Evolutionary conservation across 2,329 filamentous ascomycete genomes (phyloP).

Genomic region (Phyllosticta citrichinensis): DNA sequence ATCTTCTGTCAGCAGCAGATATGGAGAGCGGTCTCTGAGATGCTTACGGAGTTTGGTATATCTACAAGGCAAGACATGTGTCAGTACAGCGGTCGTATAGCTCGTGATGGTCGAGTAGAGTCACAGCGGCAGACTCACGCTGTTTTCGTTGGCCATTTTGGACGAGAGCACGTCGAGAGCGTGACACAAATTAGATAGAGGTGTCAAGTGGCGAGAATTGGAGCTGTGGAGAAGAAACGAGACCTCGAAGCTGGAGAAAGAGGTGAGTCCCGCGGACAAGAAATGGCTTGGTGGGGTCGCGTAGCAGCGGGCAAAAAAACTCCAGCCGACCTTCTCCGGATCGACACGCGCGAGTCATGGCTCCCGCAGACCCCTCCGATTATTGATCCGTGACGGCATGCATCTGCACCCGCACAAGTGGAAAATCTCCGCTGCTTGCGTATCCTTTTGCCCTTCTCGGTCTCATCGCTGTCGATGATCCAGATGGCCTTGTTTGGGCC

Average conservation of each 20-base stretch:
- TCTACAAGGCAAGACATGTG: not conserved
- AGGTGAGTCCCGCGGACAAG: not conserved
- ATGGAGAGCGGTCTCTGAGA: not conserved
- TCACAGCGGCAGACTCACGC: constrained; percentile 3
- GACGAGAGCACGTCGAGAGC: not conserved
- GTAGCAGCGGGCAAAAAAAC: not conserved
- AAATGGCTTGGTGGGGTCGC: constrained; percentile 10
- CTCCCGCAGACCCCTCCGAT: not conserved
- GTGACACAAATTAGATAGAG: not conserved
- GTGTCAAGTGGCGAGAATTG: not conserved
- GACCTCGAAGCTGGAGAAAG: not conserved
- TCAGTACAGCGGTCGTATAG: not conserved
- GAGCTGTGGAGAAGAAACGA: not conserved
- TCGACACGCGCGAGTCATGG: constrained; percentile 9
- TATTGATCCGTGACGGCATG: not conserved
- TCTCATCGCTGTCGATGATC: not conserved
- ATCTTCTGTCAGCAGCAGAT: not conserved
- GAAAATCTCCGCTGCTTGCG: not conserved
- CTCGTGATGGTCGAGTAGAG: not conserved
- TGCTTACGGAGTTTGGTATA: constrained; percentile 11
- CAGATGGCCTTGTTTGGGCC: not conserved
- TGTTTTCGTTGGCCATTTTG: constrained; percentile 6
- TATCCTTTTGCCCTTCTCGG: not conserved
- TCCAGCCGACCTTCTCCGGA: constrained; percentile 7
- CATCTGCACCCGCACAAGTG: not conserved